These are phyloP conservation scores for Talaromyces trachyspermus DNA, from an alignment of 495 filamentous ascomycete genomes.

Conservation along the genomic window DNA sequence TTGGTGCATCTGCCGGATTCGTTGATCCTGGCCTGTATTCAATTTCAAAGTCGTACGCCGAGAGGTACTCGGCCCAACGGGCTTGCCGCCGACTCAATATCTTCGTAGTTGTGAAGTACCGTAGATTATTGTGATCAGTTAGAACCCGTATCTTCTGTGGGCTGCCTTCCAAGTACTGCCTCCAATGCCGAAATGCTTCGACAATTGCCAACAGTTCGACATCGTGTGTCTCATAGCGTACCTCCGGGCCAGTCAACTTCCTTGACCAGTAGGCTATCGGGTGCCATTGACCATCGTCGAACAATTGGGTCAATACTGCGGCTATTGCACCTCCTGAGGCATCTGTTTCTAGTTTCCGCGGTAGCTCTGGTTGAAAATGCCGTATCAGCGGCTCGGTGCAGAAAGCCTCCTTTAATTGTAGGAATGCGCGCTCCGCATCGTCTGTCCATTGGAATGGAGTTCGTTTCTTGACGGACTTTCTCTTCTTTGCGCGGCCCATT, in stretches of 20 bases:
- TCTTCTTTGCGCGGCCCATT: constrained; percentile 11
- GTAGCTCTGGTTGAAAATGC: too few species aligned
- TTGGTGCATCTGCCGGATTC: too few species aligned
- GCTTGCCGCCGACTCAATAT: background rate
- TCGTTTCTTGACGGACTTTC: background rate
- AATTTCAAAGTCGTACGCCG: too few species aligned
- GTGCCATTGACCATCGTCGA: constrained; percentile 1
- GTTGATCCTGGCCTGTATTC: too few species aligned
- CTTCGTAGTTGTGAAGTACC: constrained; percentile 1
- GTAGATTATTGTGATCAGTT: background rate
- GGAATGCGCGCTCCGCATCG: too few species aligned
- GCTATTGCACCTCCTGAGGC: constrained; percentile 9
- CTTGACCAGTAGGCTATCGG: constrained; percentile 10
- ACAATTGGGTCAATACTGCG: constrained; percentile 10
- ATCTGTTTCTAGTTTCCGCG: constrained; percentile 14
- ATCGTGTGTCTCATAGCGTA: background rate
- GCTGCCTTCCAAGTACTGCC: background rate
- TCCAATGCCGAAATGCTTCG: background rate
- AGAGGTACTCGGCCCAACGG: too few species aligned
- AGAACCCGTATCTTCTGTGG: background rate
- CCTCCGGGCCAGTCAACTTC: background rate
- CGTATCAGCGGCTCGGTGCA: too few species aligned
- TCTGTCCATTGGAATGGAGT: too few species aligned
- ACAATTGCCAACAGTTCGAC: background rate
- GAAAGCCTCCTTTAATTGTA: too few species aligned